A percentile compares a stretch with the other conserved stretches of the same genome.
These are phyloP conservation scores for carrot (Daucus carota) DNA, from an alignment of 129 eudicot genomes.

Conservation along the genomic window DNA sequence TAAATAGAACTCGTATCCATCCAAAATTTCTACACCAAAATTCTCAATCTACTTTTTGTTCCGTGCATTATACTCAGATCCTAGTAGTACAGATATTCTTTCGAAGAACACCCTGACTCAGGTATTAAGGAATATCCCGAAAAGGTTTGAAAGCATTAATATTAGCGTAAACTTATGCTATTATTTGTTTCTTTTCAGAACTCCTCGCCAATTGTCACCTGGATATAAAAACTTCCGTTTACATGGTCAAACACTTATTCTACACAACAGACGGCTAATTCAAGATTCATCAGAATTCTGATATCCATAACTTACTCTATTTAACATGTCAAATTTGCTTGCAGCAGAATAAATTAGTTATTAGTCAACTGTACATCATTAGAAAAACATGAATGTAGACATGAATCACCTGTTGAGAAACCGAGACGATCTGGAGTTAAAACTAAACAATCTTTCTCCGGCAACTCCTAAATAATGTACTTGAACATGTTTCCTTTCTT, in stretches of 20 bases:
- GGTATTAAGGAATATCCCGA: neutral
- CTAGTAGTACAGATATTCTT: neutral
- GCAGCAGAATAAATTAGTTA: conserved; percentile 5
- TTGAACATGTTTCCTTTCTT: conserved; percentile 10
- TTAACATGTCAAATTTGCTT: neutral
- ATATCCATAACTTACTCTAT: neutral
- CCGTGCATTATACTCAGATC: neutral
- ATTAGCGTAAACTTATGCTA: neutral
- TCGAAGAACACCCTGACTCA: neutral
- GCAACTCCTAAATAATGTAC: neutral
- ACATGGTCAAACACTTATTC: conserved; percentile 2
- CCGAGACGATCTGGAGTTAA: conserved; percentile 3
- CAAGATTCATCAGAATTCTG: neutral
- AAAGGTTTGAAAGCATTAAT: neutral
- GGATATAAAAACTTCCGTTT: neutral
- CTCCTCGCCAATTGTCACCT: neutral
- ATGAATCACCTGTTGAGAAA: neutral
- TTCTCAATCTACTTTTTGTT: neutral
- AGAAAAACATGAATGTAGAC: neutral
- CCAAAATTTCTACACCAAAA: neutral
- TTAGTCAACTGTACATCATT: neutral
- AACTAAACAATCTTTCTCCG: neutral
- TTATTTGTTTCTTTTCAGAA: neutral
- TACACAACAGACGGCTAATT: neutral
- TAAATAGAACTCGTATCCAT: neutral